Base-by-base conservation (phyloP, 129 eudicot species). In the Helichrysum umbraculigerum region DNA sequence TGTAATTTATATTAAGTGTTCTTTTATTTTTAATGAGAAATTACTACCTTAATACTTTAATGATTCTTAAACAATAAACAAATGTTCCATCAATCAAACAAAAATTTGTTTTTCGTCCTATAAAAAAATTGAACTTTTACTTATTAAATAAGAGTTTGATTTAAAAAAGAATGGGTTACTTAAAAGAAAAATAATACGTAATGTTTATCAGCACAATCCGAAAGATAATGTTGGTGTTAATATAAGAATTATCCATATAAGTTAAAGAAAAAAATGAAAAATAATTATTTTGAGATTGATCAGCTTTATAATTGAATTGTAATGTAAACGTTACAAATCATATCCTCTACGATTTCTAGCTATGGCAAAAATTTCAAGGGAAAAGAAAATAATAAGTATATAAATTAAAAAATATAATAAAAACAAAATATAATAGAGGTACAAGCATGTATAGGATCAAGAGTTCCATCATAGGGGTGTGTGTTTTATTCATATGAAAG, bases 381-480 rank as follows among this genome's bases (percentile, higher is more conserved):
- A 29, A 61, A 61, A 14, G 33, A 61, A 32, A 32, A 32, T 32
- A 51, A 21, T 61, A 61, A 8, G 3, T 28, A 30, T 50, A 50
- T 11, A 17, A 15, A 50, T 11, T 15, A 42, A 6, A 25, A 42
- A 11, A 42, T 42, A 11, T 50, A 11, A 12, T 57, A 51, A 52
- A 52, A 52, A 71, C 62, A 70, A 51, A 70, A 51, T 1, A 28
- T 28, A 71, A 47, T 14, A 1, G 75, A 51, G 44, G 44, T 71
- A 59, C 68, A 5, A 58, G 33, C 68, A 34, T 73, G 33, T 52
- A 34, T 73, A 73, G 78, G 78, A 37, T 73, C 59, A 73, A 59
- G 58, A 37, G 78, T 60, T 73, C 33, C 78, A 60, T 73, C 78
- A 73, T 73, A 60, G 69, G 66, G 61, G 35, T 73, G 39, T 58